Evolutionary conservation across 2,329 filamentous ascomycete species (phyloP), one percentile per base, ranked within the genome.

Genomic region (Trichocomaceae sp.): DNA sequence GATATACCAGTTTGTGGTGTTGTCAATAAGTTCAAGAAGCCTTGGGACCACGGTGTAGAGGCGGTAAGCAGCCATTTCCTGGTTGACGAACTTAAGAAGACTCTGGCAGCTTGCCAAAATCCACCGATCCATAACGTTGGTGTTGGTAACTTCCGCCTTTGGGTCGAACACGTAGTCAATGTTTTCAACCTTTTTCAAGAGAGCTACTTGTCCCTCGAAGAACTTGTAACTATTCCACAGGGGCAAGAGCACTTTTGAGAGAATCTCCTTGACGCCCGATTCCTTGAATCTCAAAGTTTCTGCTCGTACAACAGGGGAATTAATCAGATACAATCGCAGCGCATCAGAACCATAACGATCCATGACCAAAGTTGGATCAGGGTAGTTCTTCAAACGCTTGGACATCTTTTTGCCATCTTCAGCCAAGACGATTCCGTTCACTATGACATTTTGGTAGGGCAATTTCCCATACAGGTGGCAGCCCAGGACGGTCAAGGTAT

Each of bases 381-480:
- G 92, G 71, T 96, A 97, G 73, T 97, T 97, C 77, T 96, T 95
- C 56, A 96, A 78, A 52, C 92, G 84, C 75, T 97, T 97, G 6
- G 90, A 96, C 92, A 97, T 97, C 79, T 97, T 97, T 79, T 96
- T 96, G 54, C 92, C 92, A 66, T 96, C 90, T 69, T 95, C 90
- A 0, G 91, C 91, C 41, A 96, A 80, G 4, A 96, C 90, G 59
- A 96, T 93, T 49, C 91, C 91, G 67, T 95, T 96, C 59, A 96
- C 90, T n/a, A 96, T 88, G 64, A 90, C 95, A 69, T 96, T 96
- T 74, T 93, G 85, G 79, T 96, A 96, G 0, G 92, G 90, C 2
- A 90, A 83, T 35, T 83, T 81, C 44, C 87, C 87, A 64, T 93
- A 95, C 3, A 96, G 79, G 68, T 95, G 88, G 7, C 88, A 93